Conservation (phyloP, 345 rosid species). For the Eucalyptus brandiana region DNA sequence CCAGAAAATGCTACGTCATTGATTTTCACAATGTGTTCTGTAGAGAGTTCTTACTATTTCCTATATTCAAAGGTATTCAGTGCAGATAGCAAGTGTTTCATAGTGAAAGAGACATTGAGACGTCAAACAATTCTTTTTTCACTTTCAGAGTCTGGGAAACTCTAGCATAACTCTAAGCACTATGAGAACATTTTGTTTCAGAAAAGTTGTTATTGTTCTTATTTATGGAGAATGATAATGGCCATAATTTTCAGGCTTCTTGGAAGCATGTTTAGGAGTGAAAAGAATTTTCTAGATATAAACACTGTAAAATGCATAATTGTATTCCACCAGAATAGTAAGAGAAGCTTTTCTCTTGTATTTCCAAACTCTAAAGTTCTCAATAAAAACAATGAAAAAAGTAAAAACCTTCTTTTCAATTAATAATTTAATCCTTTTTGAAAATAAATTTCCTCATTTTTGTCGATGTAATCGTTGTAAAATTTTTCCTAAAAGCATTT, state of each 20-base stretch:
- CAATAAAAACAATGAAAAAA: neutral
- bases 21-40: neutral
- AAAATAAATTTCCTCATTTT: neutral
- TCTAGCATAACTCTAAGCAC: neutral
- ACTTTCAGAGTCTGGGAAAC: neutral
- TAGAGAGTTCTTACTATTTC: neutral
- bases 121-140: neutral
- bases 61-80: neutral
- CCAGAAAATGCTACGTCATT: neutral
- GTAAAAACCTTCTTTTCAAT: neutral
- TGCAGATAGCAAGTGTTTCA: neutral
- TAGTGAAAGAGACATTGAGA: neutral
- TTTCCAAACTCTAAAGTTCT: neutral
- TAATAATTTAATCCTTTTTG: neutral
- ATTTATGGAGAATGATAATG: neutral
- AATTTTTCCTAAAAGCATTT: neutral
- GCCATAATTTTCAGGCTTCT: neutral
- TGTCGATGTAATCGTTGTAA: neutral
- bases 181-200: neutral
- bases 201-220: neutral
- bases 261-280: neutral
- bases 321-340: neutral
- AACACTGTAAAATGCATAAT: neutral
- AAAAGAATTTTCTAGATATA: neutral
- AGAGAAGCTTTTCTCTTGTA: neutral